Base-by-base conservation (phyloP, 805 yeast genomes). In the Wickerhamomyces chambardii region DNA sequence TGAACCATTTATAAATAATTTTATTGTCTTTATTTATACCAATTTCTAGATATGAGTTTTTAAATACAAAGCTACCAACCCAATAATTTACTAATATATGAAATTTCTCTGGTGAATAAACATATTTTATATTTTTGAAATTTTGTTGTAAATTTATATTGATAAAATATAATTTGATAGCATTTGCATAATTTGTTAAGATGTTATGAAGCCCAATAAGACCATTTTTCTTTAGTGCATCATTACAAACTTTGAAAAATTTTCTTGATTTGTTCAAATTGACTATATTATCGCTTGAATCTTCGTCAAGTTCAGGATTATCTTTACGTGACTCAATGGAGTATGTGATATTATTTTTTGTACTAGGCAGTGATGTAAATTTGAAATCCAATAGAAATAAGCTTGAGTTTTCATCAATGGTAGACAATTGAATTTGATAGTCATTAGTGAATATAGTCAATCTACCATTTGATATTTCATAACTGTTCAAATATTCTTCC, bases 351-450 rank as follows among this genome's bases (percentile, higher is more conserved):
- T n/a, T n/a, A n/a, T n/a, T n/a, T n/a, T n/a, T n/a, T n/a, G n/a
- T n/a, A n/a, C n/a, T n/a, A n/a, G n/a, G n/a, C n/a, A 54, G 45
- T 47, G 82, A 79, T 17, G 70, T 60, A 37, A 87, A 71, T 36
- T 74, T 68, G 56, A 87, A 81, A 52, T 84, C 90, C 16, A 90
- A 82, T 40, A 86, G 67, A 50, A 78, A 84, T 46, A 83, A 79
- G 14, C 86, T 86, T 0, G 86, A 73, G 28, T 66, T 63, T 17
- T 77, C 76, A 46, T 75, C 78, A 6, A 78, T 78, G 27, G 85
- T 77, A 0, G 92, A 84, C n/a, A 89, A 66, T 17, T 87, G 84
- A 14, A 86, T 69, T 51, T 78, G 76, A 50, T 84, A 86, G 33
- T 80, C 80, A 36, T 74, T 68, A 4, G 70, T 63, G 44, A 84